phyloP scores from a whole-genome alignment of 495 filamentous ascomycete species.

The Achaetomiella virescens region DNA sequence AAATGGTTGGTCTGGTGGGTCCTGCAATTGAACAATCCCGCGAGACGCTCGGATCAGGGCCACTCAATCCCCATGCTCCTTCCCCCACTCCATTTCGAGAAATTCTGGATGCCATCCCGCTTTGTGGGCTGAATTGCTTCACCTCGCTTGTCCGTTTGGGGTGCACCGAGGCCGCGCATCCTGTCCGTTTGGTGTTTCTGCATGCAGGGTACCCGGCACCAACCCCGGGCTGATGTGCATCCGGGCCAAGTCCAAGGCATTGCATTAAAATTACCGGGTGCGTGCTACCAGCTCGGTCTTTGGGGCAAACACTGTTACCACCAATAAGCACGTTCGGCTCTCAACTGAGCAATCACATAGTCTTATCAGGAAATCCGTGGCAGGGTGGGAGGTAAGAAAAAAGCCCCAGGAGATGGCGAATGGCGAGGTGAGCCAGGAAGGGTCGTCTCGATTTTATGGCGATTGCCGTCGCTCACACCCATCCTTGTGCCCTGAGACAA shows the following conservation, averaged over 20 bases:
- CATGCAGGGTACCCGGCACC: slow-evolving; percentile 6
- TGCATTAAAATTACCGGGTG: background rate
- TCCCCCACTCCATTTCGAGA: background rate
- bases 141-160: background rate
- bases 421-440: background rate
- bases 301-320: background rate
- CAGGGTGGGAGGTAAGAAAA: background rate
- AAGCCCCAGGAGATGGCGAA: background rate
- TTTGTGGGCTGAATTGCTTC: background rate
- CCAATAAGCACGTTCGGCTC: background rate
- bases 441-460: background rate
- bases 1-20: slow-evolving; percentile 12
- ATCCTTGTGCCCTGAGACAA: background rate
- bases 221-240: background rate
- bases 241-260: background rate
- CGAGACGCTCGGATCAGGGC: background rate
- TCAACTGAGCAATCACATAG: background rate
- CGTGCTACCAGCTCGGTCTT: background rate
- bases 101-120: background rate
- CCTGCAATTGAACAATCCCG: background rate
- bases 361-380: background rate
- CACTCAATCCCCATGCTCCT: background rate
- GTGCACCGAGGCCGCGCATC: background rate
- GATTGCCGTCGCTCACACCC: background rate
- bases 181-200: background rate